Evolutionary conservation across 2,329 filamentous ascomycete species (phyloP), one percentile per base, ranked within the genome.

Genomic region (Magnaporthiopsis poae): DNA sequence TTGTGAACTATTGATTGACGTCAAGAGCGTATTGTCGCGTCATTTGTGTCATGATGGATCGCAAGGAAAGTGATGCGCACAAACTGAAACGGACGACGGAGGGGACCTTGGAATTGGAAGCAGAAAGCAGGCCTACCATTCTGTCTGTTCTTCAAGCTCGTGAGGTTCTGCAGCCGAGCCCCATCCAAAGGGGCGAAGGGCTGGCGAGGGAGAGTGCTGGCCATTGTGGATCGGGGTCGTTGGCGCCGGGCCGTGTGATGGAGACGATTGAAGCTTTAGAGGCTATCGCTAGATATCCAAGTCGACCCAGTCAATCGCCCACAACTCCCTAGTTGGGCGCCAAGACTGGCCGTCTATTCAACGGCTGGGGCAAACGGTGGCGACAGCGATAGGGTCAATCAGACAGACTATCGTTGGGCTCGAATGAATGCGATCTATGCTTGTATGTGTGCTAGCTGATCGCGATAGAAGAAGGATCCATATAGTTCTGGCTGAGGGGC

Each of bases 141-240:
- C 74, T 93, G 90, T 76, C 88, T 83, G 77, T 93, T 93, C 81
- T 92, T 94, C 64, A 88, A 78, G 77, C 87, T 91, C 33, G 87
- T 88, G 72, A 94, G 80, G 70, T 81, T 86, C 76, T 91, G 88
- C 33, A 93, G 81, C 71, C 90, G 86, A 67, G 87, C 80, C 71
- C 82, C 83, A 74, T 90, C 86, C 66, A 93, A 81, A 63, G 88
- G 88, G 74, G 87, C 90, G 76, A 93, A 92, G 7, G 90, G 90
- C 78, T 91, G 89, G 73, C 90, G 86, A 69, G 81, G 79, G 69
- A 83, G 31, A 59, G 63, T 71, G 71, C 83, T 76, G 74, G 84
- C 82, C 84, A 87, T 87, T 72, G 73, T 52, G 39, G 39, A 52
- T 52, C 39, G 39, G 21, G 39, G 39, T 52, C 39, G 39, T 21